A percentile compares a stretch with the other conserved stretches of the same genome.
phyloP scores from a whole-genome alignment of 768 basidiomycete species.

The Infundibulicybe gibba region DNA sequence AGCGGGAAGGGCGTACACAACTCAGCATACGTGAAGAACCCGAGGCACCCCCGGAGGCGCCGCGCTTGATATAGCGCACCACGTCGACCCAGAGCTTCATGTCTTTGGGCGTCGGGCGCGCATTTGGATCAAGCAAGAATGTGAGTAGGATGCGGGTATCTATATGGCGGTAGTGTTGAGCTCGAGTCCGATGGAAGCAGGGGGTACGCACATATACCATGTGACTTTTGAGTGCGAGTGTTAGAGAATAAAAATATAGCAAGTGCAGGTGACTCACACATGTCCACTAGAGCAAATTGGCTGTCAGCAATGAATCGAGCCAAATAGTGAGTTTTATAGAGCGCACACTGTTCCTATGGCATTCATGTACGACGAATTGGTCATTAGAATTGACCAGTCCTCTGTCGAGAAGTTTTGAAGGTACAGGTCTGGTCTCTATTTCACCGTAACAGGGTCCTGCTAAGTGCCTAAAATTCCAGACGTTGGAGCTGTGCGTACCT shows the following conservation, averaged over 20 bases:
- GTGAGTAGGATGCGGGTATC: conserved; percentile 47
- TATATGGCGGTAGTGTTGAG: conserved; percentile 5
- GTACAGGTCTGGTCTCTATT: conserved; percentile 44
- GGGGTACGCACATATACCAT: no score
- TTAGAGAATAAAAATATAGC: no score
- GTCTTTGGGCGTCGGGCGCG: conserved; percentile 40
- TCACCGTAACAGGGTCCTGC: no score
- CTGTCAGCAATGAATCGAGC: no score
- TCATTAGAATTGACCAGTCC: conserved; percentile 49
- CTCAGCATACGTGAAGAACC: conserved; percentile 56
- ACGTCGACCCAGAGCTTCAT: conserved; percentile 59
- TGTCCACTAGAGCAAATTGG: no score
- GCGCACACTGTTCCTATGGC: conserved; percentile 30
- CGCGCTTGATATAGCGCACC: conserved; percentile 46
- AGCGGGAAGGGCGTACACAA: conserved; percentile 47
- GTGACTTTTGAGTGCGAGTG: no score
- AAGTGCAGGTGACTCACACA: no score
- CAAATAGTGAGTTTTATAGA: no score
- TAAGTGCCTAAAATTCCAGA: no score
- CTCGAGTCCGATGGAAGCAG: no score
- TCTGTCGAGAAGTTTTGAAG: conserved; percentile 53
- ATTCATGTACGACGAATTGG: conserved; percentile 47
- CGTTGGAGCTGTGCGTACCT: conserved; percentile 20
- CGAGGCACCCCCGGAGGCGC: conserved; percentile 39
- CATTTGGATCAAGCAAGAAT: conserved; percentile 41